Evolutionary conservation across 2,329 filamentous ascomycete species (phyloP), one percentile per base, ranked within the genome.

Genomic region (Claviceps cyperi): DNA sequence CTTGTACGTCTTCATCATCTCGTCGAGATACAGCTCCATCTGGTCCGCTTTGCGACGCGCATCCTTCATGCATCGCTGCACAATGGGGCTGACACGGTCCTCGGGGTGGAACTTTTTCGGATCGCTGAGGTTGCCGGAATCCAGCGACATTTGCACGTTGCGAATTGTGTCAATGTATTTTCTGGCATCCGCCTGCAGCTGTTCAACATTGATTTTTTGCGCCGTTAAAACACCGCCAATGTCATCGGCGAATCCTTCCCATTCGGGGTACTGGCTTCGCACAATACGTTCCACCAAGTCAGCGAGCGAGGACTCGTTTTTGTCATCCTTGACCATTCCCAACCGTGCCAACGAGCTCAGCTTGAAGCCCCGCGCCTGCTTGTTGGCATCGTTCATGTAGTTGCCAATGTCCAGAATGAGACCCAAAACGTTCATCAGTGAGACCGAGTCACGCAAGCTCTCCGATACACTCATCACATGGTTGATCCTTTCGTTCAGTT

Each of bases 341-440:
- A 98, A 73, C 50, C 92, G 82, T 28, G 87, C 86, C 46, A 98
- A 81, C 5, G 92, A 96, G 62, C 89, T 92, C 14, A 98, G 80
- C 72, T 98, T 98, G 82, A 98, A 98, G 54, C 92, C 92, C 51
- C 84, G 86, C 4, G 92, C 92, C 69, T 97, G 92, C 71, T 98
- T 98, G 70, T 96, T 97, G 50, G 90, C 84, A 64, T 97, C 92
- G 73, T 98, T 98, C 92, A 98, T 98, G 75, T 95, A 98, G 68
- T 98, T 98, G 66, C 92, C 92, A 62, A 98, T 95, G 66, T 96
- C 91, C 59, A 98, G 73, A 66, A 98, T 98, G 54, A 97, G 76
- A 52, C 91, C 90, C 51, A 98, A 79, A 45, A 98, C 89, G 57
- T 94, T 96, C 83, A 97, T 95, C 59, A 98, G 71, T 24, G 88